phyloP scores from a whole-genome alignment of 2,329 filamentous ascomycete species.

The Bretziella fagacearum region DNA sequence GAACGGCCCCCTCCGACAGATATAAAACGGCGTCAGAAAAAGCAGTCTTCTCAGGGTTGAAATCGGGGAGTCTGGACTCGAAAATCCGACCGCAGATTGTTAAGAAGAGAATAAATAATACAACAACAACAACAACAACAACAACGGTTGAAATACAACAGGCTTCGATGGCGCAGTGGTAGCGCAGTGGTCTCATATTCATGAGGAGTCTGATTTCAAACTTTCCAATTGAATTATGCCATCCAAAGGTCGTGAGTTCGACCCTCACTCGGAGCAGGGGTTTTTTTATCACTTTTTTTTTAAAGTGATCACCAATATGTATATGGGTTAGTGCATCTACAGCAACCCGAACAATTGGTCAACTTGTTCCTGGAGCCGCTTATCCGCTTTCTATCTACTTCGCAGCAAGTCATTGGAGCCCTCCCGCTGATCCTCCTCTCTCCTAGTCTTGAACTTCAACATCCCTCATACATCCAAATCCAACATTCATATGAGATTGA shows the following conservation, averaged over 20 bases:
- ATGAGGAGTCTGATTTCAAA: constrained; percentile 15
- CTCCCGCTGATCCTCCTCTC: not conserved
- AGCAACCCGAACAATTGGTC: not conserved
- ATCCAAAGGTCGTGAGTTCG: constrained; percentile 17
- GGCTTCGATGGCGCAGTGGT: constrained; percentile 15
- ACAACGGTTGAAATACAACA: constrained; percentile 13
- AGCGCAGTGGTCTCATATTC: constrained; percentile 16
- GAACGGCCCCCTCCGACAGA: no score
- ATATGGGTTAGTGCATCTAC: not conserved
- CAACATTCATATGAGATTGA: no score
- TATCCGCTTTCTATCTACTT: not conserved
- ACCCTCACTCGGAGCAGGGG: constrained; percentile 15
- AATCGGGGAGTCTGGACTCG: no score
- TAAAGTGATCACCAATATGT: not conserved
- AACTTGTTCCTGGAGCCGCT: not conserved
- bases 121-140: no score
- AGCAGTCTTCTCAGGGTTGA: no score
- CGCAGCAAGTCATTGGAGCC: not conserved
- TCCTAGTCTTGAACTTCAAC: not conserved
- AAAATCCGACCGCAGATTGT: no score
- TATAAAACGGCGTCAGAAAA: no score
- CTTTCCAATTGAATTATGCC: constrained; percentile 12
- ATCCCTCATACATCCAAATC: not conserved
- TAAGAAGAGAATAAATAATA: no score
- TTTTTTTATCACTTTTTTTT: constrained; percentile 6